phyloP scores from a whole-genome alignment of 164 flowering plant genomes.

The Umbellularia californica region DNA sequence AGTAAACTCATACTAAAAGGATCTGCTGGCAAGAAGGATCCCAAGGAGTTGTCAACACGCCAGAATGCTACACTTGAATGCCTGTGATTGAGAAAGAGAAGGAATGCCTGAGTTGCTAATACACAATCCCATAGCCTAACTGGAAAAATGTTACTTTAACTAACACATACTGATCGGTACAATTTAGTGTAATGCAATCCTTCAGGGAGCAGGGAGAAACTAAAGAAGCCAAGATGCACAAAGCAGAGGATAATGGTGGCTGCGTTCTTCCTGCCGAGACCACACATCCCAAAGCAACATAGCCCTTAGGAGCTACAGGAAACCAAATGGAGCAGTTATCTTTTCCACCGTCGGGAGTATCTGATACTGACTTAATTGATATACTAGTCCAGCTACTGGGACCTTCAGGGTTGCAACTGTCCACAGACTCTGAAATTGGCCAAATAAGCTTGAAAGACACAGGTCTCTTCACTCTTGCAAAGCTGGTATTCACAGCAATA shows the following conservation, averaged over 20 bases:
- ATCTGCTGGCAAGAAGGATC: slow-evolving; percentile 88
- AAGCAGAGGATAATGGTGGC: slow-evolving; percentile 69
- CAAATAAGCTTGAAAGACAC: slow-evolving; percentile 68
- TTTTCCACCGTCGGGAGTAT: slow-evolving; percentile 12
- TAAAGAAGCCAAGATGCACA: slow-evolving; percentile 69
- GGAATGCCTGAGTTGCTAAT: background rate
- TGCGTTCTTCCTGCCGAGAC: slow-evolving; percentile 58
- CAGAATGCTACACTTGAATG: slow-evolving; percentile 60
- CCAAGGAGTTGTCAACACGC: slow-evolving; percentile 89
- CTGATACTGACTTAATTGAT: slow-evolving; percentile 1
- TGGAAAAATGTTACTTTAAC: slow-evolving; percentile 3
- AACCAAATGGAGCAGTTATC: slow-evolving; percentile 78
- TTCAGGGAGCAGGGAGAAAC: slow-evolving; percentile 77
- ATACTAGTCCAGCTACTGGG: slow-evolving; percentile 1
- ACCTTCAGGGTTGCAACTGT: slow-evolving; percentile 17
- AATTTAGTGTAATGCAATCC: slow-evolving; percentile 63
- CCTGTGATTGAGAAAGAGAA: slow-evolving; percentile 35
- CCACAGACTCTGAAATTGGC: slow-evolving; percentile 37
- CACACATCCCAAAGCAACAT: slow-evolving; percentile 92
- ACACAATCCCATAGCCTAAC: background rate
- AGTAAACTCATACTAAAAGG: slow-evolving; percentile 33
- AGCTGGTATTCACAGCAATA: slow-evolving; percentile 70
- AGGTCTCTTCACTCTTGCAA: slow-evolving; percentile 76
- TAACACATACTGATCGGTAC: slow-evolving; percentile 42
- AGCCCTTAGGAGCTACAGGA: slow-evolving; percentile 92